Percentiles rank a stretch among this genome's conserved stretches.
These are phyloP conservation scores for Aspergillus diversus DNA, from an alignment of 495 filamentous ascomycete genomes.

Conservation along the genomic window DNA sequence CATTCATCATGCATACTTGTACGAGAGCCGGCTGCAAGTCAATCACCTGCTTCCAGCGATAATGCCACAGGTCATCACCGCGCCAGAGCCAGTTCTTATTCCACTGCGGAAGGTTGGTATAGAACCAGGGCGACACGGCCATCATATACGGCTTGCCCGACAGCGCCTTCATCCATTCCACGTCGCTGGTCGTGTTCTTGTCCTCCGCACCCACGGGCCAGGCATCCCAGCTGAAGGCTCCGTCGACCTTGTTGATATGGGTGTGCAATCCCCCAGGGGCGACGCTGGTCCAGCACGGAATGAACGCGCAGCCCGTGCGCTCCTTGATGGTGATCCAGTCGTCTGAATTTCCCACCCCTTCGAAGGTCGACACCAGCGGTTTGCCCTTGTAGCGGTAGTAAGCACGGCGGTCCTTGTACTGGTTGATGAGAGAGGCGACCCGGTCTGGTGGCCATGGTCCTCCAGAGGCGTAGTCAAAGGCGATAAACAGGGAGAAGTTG, in stretches of 20 bases:
- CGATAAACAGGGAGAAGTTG: conserved; percentile 67
- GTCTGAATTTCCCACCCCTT: conserved; percentile 57
- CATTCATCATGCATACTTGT: conserved; percentile 45
- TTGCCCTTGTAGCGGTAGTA: conserved; percentile 60
- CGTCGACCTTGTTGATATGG: conserved; percentile 57
- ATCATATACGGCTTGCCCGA: conserved; percentile 74
- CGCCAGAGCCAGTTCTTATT: conserved; percentile 77
- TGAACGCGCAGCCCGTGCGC: conserved; percentile 55
- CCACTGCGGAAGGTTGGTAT: conserved; percentile 67
- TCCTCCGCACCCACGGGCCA: conserved; percentile 66
- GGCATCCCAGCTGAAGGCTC: conserved; percentile 71
- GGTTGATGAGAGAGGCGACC: conserved; percentile 61
- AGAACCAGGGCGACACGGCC: conserved; percentile 79
- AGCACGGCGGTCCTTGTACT: conserved; percentile 51
- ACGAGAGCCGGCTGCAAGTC: conserved; percentile 67
- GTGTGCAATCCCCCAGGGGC: conserved; percentile 52
- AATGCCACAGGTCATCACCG: conserved; percentile 72
- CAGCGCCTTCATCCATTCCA: conserved; percentile 52
- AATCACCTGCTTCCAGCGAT: conserved; percentile 71
- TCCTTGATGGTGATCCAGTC: conserved; percentile 63
- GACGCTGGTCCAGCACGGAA: conserved; percentile 66
- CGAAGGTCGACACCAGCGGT: conserved; percentile 75
- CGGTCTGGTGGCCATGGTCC: conserved; percentile 57
- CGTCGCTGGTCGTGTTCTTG: conserved; percentile 58
- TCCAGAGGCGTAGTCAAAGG: conserved; percentile 66